Evolutionary conservation across 352 stramenopile genomes (phyloP).

Genomic region (Globisporangium solare): DNA sequence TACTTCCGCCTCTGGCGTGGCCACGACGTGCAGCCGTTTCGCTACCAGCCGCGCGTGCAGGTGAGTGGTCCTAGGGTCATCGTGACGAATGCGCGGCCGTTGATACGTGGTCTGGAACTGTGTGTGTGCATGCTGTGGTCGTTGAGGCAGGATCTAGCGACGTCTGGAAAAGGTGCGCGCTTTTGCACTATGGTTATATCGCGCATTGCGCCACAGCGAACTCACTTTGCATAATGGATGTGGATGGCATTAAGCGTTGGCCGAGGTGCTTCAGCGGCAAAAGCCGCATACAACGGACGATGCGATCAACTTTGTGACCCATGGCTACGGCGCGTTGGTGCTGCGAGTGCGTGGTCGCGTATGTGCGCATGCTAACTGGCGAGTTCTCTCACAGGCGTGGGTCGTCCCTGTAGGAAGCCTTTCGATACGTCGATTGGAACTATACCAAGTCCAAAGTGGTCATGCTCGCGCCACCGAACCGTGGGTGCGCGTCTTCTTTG

Average conservation of each 20-base stretch:
- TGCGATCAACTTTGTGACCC: constrained; percentile 63
- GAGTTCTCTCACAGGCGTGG: not conserved
- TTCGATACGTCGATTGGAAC: constrained; percentile 68
- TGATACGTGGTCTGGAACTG: not conserved
- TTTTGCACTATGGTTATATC: not conserved
- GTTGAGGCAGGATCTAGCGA: constrained; percentile 25
- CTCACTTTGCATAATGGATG: not conserved
- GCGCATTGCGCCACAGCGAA: constrained; percentile 2
- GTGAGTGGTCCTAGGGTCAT: constrained; percentile 8
- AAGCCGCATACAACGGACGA: constrained; percentile 61
- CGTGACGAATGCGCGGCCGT: too few relatives aligned
- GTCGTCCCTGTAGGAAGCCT: constrained; percentile 47
- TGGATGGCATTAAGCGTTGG: constrained; percentile 21
- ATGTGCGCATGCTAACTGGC: not conserved
- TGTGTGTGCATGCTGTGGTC: not conserved
- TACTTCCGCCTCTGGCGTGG: constrained; percentile 32
- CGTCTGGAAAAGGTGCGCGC: constrained; percentile 32
- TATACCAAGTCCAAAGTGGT: constrained; percentile 66
- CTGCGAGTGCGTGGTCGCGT: constrained; percentile 31
- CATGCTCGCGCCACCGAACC: constrained; percentile 69
- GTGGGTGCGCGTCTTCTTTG: constrained; percentile 30
- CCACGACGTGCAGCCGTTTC: constrained; percentile 47
- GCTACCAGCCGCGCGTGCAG: constrained; percentile 37
- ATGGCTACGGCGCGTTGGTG: constrained; percentile 66
- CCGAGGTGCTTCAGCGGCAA: constrained; percentile 41